A percentile compares a stretch with the other conserved stretches of the same genome.
These are phyloP conservation scores for Helotiales sp. DNA, from an alignment of 2,329 filamentous ascomycete genomes.

Conservation along the genomic window DNA sequence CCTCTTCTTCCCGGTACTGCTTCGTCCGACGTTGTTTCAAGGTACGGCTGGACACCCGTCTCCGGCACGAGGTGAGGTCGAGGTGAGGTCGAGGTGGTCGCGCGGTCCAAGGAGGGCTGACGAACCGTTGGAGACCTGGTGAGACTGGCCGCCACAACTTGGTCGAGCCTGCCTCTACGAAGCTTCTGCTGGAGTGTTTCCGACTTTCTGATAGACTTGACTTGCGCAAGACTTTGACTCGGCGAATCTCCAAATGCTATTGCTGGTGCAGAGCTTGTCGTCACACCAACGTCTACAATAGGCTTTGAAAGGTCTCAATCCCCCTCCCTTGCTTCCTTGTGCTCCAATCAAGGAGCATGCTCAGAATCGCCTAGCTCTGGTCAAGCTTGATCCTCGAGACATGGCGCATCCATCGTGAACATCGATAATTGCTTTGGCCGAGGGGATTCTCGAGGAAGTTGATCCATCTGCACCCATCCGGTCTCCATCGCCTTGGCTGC, in stretches of 20 bases:
- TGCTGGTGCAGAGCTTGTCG: background rate
- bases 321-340: background rate
- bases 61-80: background rate
- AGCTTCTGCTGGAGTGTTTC: background rate
- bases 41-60: background rate
- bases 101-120: no score
- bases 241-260: background rate
- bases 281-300: background rate
- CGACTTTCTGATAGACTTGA: no score
- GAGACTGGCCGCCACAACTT: background rate
- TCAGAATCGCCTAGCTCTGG: background rate
- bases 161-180: background rate
- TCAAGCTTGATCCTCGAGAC: background rate
- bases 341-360: background rate
- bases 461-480: background rate
- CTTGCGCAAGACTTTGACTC: background rate
- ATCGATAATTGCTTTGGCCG: background rate
- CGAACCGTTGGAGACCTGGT: background rate
- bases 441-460: background rate
- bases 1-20: no score
- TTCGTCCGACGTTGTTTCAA: background rate
- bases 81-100: background rate
- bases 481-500: background rate
- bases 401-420: background rate
- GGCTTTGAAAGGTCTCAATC: background rate